A percentile compares a stretch with the other conserved stretches of the same genome.
phyloP scores from a whole-genome alignment of 2,329 filamentous ascomycete genomes.

The Aspergillus spinulosporus region DNA sequence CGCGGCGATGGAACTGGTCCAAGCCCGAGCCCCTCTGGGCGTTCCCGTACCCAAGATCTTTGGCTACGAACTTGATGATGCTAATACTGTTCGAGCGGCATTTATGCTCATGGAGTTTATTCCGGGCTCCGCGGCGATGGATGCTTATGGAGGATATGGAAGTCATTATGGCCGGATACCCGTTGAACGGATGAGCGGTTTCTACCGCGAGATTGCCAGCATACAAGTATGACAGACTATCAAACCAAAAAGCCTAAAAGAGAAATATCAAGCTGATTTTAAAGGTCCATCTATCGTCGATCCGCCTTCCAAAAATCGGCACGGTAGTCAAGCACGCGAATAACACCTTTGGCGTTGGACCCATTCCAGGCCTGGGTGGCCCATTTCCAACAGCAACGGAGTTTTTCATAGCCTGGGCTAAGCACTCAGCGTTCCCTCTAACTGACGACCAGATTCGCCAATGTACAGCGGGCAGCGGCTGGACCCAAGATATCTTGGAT shows the following conservation, averaged over 20 bases:
- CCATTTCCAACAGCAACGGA: conserved; percentile 23
- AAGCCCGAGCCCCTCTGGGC: background rate
- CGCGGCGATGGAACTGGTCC: conserved; percentile 3
- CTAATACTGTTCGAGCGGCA: conserved; percentile 28
- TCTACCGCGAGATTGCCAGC: background rate
- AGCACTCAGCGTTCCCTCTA: conserved; percentile 13
- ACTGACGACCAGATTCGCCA: conserved; percentile 12
- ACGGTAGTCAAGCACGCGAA: conserved; percentile 13
- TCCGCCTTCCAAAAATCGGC: conserved; percentile 23
- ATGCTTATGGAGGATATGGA: conserved; percentile 28
- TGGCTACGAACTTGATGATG: conserved; percentile 4
- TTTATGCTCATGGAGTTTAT: conserved; percentile 35
- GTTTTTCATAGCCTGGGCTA: conserved; percentile 23
- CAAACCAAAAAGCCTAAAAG: background rate
- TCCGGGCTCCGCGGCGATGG: conserved; percentile 25
- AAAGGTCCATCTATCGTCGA: conserved; percentile 20
- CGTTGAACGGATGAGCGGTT: background rate
- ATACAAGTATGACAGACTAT: background rate
- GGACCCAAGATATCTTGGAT: background rate
- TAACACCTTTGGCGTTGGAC: conserved; percentile 18
- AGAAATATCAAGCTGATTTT: conserved; percentile 1
- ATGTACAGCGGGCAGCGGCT: conserved; percentile 2
- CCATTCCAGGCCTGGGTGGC: conserved; percentile 19
- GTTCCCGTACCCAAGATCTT: conserved; percentile 1
- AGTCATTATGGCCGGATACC: conserved; percentile 16